Conservation (phyloP, 257 asterid species). For the Solanum paucissectum region DNA sequence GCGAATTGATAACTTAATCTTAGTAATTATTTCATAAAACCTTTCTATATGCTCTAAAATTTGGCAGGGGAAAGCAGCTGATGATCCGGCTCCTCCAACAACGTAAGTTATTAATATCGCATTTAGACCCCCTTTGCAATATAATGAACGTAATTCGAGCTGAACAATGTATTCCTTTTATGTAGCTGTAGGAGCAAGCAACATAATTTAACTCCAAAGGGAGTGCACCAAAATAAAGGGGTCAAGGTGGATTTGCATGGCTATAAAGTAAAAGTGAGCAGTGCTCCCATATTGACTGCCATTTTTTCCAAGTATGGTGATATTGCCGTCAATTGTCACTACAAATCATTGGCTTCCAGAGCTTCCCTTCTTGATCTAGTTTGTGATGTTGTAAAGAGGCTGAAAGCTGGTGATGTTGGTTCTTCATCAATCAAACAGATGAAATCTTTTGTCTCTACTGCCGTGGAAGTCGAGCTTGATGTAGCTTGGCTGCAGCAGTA, state of each 20-base stretch:
- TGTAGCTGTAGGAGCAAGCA: neutral
- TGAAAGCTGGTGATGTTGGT: conserved; percentile 3
- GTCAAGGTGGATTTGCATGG: conserved; percentile 14
- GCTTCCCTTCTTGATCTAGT: conserved; percentile 30
- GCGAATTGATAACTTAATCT: neutral
- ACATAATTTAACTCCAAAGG: neutral
- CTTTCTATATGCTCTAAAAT: neutral
- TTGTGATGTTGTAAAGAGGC: conserved; percentile 13
- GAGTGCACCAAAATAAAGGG: neutral
- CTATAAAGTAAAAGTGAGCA: conserved; percentile 19
- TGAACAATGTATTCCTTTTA: neutral
- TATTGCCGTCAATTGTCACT: conserved; percentile 18
- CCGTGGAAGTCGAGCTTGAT: conserved; percentile 7
- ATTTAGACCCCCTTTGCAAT: neutral
- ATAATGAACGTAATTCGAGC: neutral
- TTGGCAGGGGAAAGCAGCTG: neutral
- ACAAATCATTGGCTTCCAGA: conserved; percentile 13
- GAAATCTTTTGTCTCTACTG: conserved; percentile 15
- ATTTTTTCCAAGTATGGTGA: conserved; percentile 31
- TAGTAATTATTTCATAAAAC: neutral
- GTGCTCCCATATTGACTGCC: conserved; percentile 17
- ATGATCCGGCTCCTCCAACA: neutral
- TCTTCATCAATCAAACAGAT: conserved; percentile 15
- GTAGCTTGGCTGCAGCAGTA: conserved; percentile 27
- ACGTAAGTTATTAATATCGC: neutral